Base-by-base conservation (phyloP, 2,329 filamentous ascomycete genomes). In the Pyricularia sp. region DNA sequence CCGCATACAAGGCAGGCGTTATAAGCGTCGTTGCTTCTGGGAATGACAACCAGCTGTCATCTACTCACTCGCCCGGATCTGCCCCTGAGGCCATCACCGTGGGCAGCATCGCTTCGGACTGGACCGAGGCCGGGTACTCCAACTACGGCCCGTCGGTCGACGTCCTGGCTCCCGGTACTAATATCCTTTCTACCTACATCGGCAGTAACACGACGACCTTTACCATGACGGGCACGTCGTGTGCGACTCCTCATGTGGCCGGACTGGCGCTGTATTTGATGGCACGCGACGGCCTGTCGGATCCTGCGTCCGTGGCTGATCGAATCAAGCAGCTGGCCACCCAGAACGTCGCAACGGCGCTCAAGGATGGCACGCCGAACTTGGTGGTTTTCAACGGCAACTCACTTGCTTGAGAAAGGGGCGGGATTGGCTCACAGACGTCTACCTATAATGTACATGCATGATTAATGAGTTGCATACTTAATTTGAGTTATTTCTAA, bases 71-170 rank as follows among this genome's bases (percentile, higher is more conserved):
- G 1, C 76, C 77, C 0, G 75, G 75, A 0, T 78, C 75, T 1
- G 73, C 71, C 1, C 63, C 73, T 10, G 66, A 69, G 19, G 77
- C 77, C 30, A 73, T 81, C 57, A 79, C 77, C 1, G 77, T 82
- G 4, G 79, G 73, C 7, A 75, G 77, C 24, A 74, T 73, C 33
- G 70, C 72, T 35, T 28, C 55, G n/a, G 66, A 70, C 8, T 75
- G 78, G 68, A 64, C 63, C 10, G 70, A 72, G 2, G 74, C 77
- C 3, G 68, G 66, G 0, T 81, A 76, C 70, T 79, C 77, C 65
- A 83, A 83, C 74, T 82, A 72, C 44, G 81, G 81, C 19, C 53
- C 68, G 3, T 66, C 71, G 1, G 72, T 82, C 3, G 78, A 82
- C 61, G 71, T 82, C 62, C 77, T 80, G 62, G 80, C 78, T 0